These are phyloP conservation scores for Ophiostoma sp. DNA, from an alignment of 2,329 filamentous ascomycete species.

Conservation along the genomic window DNA sequence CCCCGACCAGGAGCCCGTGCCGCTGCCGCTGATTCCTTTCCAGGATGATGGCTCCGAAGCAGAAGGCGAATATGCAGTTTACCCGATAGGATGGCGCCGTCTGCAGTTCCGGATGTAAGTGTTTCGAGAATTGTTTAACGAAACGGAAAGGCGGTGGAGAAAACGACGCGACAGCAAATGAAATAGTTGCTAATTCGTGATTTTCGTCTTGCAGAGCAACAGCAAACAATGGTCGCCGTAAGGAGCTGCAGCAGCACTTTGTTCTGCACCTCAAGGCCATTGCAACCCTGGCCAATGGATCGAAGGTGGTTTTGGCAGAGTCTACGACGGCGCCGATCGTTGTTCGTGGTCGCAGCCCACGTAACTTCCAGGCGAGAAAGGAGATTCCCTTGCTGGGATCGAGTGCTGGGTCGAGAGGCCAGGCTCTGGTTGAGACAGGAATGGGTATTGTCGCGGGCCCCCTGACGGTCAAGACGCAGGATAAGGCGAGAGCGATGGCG, in stretches of 20 bases:
- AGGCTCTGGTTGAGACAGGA: slow-evolving; percentile 66
- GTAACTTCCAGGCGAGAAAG: slow-evolving; percentile 93
- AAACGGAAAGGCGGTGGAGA: background rate
- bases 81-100: slow-evolving; percentile 91
- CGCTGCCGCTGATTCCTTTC: slow-evolving; percentile 71
- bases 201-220: slow-evolving; percentile 64
- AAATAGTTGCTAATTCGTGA: background rate
- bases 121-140: background rate
- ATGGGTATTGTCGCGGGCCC: slow-evolving; percentile 61
- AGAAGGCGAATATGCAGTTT: slow-evolving; percentile 82
- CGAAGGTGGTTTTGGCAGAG: slow-evolving; percentile 78
- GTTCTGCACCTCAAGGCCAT: slow-evolving; percentile 83
- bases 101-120: slow-evolving; percentile 82
- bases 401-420: slow-evolving; percentile 74
- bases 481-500: slow-evolving; percentile 55
- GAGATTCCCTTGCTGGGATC: slow-evolving; percentile 83
- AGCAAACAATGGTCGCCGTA: slow-evolving; percentile 90
- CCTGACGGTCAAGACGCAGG: slow-evolving; percentile 55
- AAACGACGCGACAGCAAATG: background rate
- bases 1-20: slow-evolving; percentile 80
- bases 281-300: slow-evolving; percentile 79
- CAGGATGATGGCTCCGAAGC: slow-evolving; percentile 57
- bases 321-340: slow-evolving; percentile 88
- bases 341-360: slow-evolving; percentile 85
- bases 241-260: slow-evolving; percentile 96